phyloP scores from a whole-genome alignment of 2,329 filamentous ascomycete genomes.

The Cladophialophora yegresii region DNA sequence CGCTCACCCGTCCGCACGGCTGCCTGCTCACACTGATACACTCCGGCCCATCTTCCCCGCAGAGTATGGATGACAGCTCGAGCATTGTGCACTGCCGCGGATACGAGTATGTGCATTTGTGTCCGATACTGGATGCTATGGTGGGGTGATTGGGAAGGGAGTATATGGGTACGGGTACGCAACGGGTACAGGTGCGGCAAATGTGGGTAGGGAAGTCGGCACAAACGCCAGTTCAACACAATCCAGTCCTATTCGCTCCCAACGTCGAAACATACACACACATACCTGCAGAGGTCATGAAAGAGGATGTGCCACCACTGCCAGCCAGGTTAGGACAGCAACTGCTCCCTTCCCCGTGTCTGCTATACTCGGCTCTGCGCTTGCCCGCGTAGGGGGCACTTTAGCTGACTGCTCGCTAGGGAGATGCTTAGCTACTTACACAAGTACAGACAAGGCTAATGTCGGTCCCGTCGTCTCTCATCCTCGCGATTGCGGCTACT shows the following conservation, averaged over 20 bases:
- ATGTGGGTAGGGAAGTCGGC: too few species aligned
- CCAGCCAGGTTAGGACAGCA: too few species aligned
- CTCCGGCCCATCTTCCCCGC: background rate
- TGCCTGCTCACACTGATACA: background rate
- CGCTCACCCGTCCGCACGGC: too few species aligned
- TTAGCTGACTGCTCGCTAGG: background rate
- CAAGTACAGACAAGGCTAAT: background rate
- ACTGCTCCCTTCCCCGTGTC: background rate
- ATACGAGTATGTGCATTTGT: background rate
- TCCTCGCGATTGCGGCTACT: background rate
- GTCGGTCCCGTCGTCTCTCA: background rate
- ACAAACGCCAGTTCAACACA: too few species aligned
- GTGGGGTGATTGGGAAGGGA: background rate
- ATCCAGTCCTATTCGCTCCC: background rate
- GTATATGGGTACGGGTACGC: background rate
- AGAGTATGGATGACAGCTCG: background rate
- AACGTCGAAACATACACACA: too few species aligned
- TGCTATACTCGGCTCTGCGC: background rate
- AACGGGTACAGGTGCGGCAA: too few species aligned
- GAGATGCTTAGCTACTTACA: background rate
- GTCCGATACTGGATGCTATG: background rate
- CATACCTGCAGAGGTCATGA: too few species aligned
- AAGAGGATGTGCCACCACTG: too few species aligned
- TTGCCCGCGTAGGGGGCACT: background rate
- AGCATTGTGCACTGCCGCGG: background rate